phyloP scores from a whole-genome alignment of 1,284 basidiomycete genomes.

The Tetrapyrgos nigripes region DNA sequence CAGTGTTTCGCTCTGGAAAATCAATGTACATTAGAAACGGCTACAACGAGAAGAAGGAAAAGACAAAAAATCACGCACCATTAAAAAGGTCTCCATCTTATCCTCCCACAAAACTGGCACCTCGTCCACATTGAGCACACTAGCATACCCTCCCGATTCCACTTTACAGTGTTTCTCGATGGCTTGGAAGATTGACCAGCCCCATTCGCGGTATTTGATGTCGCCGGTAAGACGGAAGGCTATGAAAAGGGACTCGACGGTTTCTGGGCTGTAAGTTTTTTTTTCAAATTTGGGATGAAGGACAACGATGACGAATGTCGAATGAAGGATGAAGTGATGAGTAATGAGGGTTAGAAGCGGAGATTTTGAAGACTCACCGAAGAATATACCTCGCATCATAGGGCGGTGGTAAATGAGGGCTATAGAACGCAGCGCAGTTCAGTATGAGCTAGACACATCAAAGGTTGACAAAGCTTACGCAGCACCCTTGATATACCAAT shows the following conservation, averaged over 20 bases:
- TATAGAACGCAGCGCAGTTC: conserved; percentile 25
- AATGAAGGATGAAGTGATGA: conserved; percentile 5
- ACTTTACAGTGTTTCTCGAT: conserved; percentile 87
- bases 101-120: conserved; percentile 75
- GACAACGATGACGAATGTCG: neutral
- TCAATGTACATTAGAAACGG: neutral
- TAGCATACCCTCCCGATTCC: conserved; percentile 82
- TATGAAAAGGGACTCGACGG: conserved; percentile 92
- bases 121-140: conserved; percentile 85
- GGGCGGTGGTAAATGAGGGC: conserved; percentile 54
- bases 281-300: neutral
- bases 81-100: conserved; percentile 95
- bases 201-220: conserved; percentile 79
- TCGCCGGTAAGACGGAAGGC: conserved; percentile 90
- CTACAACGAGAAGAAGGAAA: neutral
- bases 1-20: conserved; percentile 81
- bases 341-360: neutral
- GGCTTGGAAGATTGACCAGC: conserved; percentile 91
- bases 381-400: conserved; percentile 93
- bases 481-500: conserved; percentile 91
- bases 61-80: conserved; percentile 54
- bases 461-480: conserved; percentile 41
- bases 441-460: neutral
- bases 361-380: conserved; percentile 47
- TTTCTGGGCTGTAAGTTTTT: conserved; percentile 83